These are phyloP conservation scores for Dendrobium nobile DNA, from an alignment of 106 monocot species.

Conservation along the genomic window DNA sequence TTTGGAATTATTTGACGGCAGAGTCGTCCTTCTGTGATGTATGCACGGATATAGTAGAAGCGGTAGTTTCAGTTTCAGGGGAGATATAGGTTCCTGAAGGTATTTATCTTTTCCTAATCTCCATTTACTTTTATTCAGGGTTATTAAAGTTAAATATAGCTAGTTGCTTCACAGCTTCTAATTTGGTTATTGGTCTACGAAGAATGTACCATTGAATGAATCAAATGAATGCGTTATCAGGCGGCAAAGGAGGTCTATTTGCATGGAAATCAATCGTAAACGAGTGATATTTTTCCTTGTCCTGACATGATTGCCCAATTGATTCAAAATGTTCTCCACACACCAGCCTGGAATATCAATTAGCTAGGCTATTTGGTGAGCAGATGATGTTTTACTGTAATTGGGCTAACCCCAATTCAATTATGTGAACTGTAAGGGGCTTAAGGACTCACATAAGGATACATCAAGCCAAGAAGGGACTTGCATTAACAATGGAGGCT, in stretches of 20 bases:
- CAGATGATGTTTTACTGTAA: background rate
- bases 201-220: background rate
- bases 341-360: background rate
- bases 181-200: background rate
- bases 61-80: background rate
- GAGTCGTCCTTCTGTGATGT: background rate
- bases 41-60: background rate
- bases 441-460: background rate
- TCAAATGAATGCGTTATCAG: background rate
- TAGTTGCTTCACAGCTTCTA: no score
- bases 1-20: background rate
- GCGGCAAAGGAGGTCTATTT: background rate
- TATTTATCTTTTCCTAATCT: background rate
- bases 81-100: background rate
- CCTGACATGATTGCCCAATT: background rate
- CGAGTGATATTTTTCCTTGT: background rate
- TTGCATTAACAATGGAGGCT: background rate
- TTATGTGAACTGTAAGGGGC: background rate
- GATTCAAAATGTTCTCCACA: background rate
- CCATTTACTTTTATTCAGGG: background rate
- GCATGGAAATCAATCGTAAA: background rate
- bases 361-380: background rate
- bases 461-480: background rate
- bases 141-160: background rate
- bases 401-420: background rate